phyloP scores from a whole-genome alignment of 352 stramenopile genomes.

The Globisporangium barbulae region DNA sequence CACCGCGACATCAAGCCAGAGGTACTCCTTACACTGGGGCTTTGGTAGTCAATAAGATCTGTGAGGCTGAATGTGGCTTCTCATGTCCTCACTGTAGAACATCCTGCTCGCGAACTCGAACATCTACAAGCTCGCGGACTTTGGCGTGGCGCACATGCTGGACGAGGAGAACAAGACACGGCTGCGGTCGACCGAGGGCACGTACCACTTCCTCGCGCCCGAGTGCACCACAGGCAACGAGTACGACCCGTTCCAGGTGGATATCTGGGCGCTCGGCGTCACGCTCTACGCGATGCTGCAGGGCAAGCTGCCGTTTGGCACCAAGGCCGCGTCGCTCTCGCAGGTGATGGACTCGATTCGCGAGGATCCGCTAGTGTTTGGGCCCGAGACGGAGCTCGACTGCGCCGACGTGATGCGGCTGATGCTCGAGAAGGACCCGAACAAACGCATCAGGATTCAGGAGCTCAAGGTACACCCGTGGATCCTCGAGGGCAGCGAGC shows the following conservation, averaged over 20 bases:
- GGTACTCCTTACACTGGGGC: slow-evolving; percentile 3
- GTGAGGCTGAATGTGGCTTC: not conserved
- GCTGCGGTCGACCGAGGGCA: slow-evolving; percentile 80
- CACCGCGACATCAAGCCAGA: slow-evolving; percentile 85
- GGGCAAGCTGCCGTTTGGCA: slow-evolving; percentile 70
- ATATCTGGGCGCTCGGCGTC: slow-evolving; percentile 83
- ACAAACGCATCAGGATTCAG: slow-evolving; percentile 44
- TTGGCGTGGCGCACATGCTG: slow-evolving; percentile 71
- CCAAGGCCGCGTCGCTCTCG: slow-evolving; percentile 40
- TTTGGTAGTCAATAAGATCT: too few relatives aligned
- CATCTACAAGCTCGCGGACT: slow-evolving; percentile 78
- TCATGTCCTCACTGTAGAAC: slow-evolving; percentile 28
- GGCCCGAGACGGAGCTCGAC: slow-evolving; percentile 31
- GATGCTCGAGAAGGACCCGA: slow-evolving; percentile 62
- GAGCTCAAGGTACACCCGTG: slow-evolving; percentile 57
- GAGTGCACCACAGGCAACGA: slow-evolving; percentile 76
- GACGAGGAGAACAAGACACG: slow-evolving; percentile 32
- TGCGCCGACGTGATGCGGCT: slow-evolving; percentile 38
- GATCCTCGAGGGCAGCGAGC: slow-evolving; percentile 20
- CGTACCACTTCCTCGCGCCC: slow-evolving; percentile 84
- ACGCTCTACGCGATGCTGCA: slow-evolving; percentile 74
- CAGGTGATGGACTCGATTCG: slow-evolving; percentile 76
- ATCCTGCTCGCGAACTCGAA: slow-evolving; percentile 55
- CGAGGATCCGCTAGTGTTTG: slow-evolving; percentile 45
- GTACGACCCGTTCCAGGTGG: slow-evolving; percentile 74